A percentile compares a stretch with the other conserved stretches of the same genome.
Evolutionary conservation across 225 moss, liverwort and hornwort genomes (phyloP).

Genomic region (Sphagnum tenellum): DNA sequence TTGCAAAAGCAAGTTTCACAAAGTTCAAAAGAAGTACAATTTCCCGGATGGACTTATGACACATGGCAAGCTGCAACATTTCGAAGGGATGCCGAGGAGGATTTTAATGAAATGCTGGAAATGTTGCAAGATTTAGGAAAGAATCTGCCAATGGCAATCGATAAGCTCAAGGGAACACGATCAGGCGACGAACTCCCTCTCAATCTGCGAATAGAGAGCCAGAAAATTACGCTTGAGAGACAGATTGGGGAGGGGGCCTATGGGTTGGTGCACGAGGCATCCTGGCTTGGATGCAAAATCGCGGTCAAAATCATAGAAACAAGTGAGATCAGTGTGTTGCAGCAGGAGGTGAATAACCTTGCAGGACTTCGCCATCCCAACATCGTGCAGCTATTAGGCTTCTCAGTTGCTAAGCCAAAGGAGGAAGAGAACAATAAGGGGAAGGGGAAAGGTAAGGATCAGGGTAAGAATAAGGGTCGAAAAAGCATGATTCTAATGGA

Average conservation of each 20-base stretch:
- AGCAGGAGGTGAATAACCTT: constrained; percentile 1
- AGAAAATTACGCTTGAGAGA: not conserved
- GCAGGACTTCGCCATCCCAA: constrained; percentile 1
- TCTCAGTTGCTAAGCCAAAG: not conserved
- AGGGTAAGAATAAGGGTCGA: no score
- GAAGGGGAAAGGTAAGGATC: no score
- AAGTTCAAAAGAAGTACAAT: not conserved
- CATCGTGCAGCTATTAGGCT: constrained; percentile 5
- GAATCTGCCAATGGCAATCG: not conserved
- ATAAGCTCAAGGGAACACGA: not conserved
- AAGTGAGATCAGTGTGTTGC: not conserved
- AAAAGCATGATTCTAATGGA: constrained; percentile 5
- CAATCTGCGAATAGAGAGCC: not conserved
- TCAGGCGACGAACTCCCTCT: not conserved
- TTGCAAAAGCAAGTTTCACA: not conserved
- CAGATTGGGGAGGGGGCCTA: constrained; percentile 1
- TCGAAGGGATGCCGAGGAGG: not conserved
- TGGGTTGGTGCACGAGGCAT: constrained; percentile 2
- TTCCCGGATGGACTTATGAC: not conserved
- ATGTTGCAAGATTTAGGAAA: constrained; percentile 1
- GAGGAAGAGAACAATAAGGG: no score
- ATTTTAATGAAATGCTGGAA: not conserved
- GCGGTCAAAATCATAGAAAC: not conserved
- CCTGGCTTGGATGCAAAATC: not conserved
- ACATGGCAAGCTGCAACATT: not conserved